Evolutionary conservation across 108 stramenopile genomes (phyloP), one percentile per base, ranked within the genome.

Genomic region (Parmales sp.): DNA sequence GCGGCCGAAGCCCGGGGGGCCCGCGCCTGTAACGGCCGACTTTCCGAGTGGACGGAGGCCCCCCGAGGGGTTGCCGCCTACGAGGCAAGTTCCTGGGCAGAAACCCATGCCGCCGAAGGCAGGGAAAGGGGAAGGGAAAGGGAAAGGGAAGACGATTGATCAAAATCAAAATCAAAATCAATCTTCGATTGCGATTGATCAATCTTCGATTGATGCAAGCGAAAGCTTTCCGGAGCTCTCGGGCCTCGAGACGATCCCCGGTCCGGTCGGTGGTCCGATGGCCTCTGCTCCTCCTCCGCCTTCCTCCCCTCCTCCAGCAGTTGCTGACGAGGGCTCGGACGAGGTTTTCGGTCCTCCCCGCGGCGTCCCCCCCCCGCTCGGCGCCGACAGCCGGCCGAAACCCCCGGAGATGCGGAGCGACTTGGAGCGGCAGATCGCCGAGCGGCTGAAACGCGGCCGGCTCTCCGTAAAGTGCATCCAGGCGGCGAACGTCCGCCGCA

Each of bases 401-500:
- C 38, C 38, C 18, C 38, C 38, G 64, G 38, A 38, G 64, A 39
- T 20, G 18, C 38, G 22, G 64, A 38, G 19, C 19, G 66, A 46
- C 45, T 29, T 39, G 44, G 45, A 46, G 39, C 13, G 28, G 11
- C 45, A 67, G 29, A 29, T 67, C 31, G 31, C 28, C 16, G 44
- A 45, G 26, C 45, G n/a, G 45, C 28, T 71, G 4, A 70, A 70
- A 3, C 63, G 69, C 1, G 78, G 78, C 8, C 26, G 78, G 28
- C 75, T 79, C 37, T 34, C n/a, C 1, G 69, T 79, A 1, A 69
- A 49, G 18, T 75, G 72, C 43, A 73, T 76, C 18, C 37, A 69
- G 37, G 78, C 63, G 0, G 34, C 65, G 45, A 69, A 69, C 49
- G 38, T 76, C 11, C 65, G 75, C 25, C 28, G 72, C 1, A 68